Base-by-base conservation (phyloP, 1,284 basidiomycete species). In the Trichosporon coremiiforme region DNA sequence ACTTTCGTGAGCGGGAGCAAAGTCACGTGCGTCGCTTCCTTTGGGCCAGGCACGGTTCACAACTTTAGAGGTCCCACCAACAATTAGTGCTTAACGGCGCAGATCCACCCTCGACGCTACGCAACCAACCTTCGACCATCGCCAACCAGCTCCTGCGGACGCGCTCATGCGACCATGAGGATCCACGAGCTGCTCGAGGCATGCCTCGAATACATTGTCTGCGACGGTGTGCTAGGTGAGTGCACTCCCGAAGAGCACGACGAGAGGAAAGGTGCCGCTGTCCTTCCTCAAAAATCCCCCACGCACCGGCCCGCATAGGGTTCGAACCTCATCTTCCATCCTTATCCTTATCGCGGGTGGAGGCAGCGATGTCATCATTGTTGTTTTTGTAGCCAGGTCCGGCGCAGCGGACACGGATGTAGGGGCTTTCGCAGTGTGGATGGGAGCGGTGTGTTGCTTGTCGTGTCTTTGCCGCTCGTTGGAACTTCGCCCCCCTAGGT, bases 201-300 rank as follows among this genome's bases (percentile, higher is more conserved):
- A 0, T 79, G 76, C 66, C 71, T 83, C 64, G 78, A 82, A 68
- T 82, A 79, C 66, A 74, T 81, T 15, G 77, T 76, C 22, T 69
- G 76, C 65, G 81, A 83, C 50, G 80, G 81, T 4, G 75, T 79
- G 4, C 70, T 82, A 7, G 81, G 81, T 83, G 70, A 77, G 81
- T 79, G 9, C n/a, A 4, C 1, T 17, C 25, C 63, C 12, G 12
- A 6, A 8, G 25, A 13, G 22, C 25, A 20, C 20, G 9, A 6
- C 53, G 13, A 4, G 13, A 15, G 17, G 29, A 33, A 35, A n/a
- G n/a, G 5, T 15, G 20, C 41, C 29, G 47, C 57, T 31, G 45
- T 13, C 7, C 25, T 12, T n/a, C 29, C 31, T 45, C 71, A 72
- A 71, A 73, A 70, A 66, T 67, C 66, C 10, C 64, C 50, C 33